Evolutionary conservation across 2,329 filamentous ascomycete genomes (phyloP).

Genomic region (Mariannaea sp.): DNA sequence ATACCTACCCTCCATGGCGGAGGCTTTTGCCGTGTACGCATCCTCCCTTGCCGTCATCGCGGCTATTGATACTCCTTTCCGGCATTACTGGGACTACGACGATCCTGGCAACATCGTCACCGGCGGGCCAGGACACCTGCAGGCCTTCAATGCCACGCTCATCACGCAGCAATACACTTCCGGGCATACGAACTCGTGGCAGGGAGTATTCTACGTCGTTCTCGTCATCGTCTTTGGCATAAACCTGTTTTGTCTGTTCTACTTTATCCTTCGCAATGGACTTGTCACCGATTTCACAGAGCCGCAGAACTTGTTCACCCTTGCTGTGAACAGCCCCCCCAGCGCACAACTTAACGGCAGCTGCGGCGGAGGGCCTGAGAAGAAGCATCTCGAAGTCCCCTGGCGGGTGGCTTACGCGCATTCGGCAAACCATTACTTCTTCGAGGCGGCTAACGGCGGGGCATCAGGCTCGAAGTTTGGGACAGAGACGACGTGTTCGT

Average conservation of each 20-base stretch:
- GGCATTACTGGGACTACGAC: conserved; percentile 57
- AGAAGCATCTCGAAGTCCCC: conserved; percentile 46
- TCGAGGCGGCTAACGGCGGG: conserved; percentile 44
- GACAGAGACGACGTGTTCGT: conserved; percentile 44
- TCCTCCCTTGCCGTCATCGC: conserved; percentile 69
- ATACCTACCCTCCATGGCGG: conserved; percentile 68
- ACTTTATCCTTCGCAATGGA: conserved; percentile 59
- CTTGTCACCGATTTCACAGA: conserved; percentile 81
- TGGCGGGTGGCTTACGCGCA: conserved; percentile 49
- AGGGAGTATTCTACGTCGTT: conserved; percentile 69
- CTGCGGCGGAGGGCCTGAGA: conserved; percentile 46
- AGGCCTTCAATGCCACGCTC: conserved; percentile 68
- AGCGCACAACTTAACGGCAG: conserved; percentile 44
- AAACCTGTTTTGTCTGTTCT: conserved; percentile 68
- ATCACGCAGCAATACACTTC: conserved; percentile 72
- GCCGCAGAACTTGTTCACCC: conserved; percentile 73
- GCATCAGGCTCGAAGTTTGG: conserved; percentile 37
- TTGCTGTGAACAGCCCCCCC: conserved; percentile 66
- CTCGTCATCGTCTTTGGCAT: conserved; percentile 68
- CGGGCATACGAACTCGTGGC: conserved; percentile 63
- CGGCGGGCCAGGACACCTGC: conserved; percentile 49
- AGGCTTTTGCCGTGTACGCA: conserved; percentile 73
- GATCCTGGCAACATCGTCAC: conserved; percentile 42
- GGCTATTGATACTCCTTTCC: conserved; percentile 63
- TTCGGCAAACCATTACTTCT: conserved; percentile 49